Conservation (phyloP, 2,329 filamentous ascomycete genomes). For the Aspergillus arachidicola region DNA sequence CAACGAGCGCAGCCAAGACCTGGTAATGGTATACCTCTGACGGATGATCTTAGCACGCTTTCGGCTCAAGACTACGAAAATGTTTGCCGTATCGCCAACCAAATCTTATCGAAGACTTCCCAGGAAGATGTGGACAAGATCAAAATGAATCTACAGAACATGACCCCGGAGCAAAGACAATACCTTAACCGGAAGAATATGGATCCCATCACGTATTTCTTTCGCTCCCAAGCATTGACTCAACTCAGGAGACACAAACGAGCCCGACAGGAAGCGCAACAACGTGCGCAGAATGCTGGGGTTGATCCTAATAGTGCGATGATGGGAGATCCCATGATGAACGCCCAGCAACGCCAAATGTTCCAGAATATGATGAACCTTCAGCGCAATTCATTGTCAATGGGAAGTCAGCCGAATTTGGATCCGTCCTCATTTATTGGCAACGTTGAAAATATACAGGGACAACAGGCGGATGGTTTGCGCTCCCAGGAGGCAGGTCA, state of each 20-base stretch:
- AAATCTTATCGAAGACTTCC: constrained; percentile 49
- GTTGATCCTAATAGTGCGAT: constrained; percentile 34
- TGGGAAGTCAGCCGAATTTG: constrained; percentile 34
- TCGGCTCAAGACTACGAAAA: constrained; percentile 46
- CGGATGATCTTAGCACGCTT: constrained; percentile 40
- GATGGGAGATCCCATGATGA: constrained; percentile 43
- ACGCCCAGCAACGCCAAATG: constrained; percentile 43
- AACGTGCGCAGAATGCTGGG: constrained; percentile 31
- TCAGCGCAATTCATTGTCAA: constrained; percentile 42
- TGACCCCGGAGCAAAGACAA: constrained; percentile 52
- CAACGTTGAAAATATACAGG: constrained; percentile 58
- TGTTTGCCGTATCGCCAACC: constrained; percentile 50
- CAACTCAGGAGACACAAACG: constrained; percentile 42
- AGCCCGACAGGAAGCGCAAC: constrained; percentile 35
- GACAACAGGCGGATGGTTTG: constrained; percentile 64
- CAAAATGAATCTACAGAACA: constrained; percentile 47
- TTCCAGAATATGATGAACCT: constrained; percentile 46
- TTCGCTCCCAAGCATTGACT: constrained; percentile 52
- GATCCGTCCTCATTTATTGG: constrained; percentile 44
- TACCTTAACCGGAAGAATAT: constrained; percentile 48
- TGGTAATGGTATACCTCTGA: constrained; percentile 27
- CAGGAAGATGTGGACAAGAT: constrained; percentile 52
- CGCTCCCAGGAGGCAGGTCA: constrained; percentile 64
- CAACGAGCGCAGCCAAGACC: constrained; percentile 37
- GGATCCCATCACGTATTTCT: constrained; percentile 55